Conservation (phyloP, 495 filamentous ascomycete species). For the Annulohypoxylon bovei region DNA sequence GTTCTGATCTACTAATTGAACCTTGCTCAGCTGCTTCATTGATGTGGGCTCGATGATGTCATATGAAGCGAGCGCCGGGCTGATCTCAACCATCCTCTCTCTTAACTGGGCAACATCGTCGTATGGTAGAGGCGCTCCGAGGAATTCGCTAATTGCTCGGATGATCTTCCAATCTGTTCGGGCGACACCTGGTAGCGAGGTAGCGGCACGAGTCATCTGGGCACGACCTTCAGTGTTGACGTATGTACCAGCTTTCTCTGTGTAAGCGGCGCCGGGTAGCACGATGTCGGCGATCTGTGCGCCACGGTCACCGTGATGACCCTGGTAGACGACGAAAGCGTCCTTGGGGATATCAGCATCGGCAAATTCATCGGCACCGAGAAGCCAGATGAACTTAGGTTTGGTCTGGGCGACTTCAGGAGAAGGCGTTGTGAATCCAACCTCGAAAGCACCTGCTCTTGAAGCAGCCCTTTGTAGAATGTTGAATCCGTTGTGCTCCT, state of each 20-base stretch:
- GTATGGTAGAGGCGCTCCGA: constrained; percentile 88
- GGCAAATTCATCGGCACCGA: constrained; percentile 91
- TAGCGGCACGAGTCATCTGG: constrained; percentile 90
- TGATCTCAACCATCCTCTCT: constrained; percentile 95
- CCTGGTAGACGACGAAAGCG: constrained; percentile 97
- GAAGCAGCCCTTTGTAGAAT: constrained; percentile 93
- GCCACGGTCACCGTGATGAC: constrained; percentile 94
- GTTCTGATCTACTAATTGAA: constrained; percentile 94
- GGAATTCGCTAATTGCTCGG: constrained; percentile 87
- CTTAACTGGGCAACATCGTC: constrained; percentile 88
- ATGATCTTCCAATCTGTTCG: constrained; percentile 99
- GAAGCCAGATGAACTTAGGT: constrained; percentile 95
- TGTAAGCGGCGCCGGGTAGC: constrained; percentile 93
- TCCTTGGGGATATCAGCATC: constrained; percentile 86
- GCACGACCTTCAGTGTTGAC: constrained; percentile 97
- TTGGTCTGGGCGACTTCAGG: constrained; percentile 78
- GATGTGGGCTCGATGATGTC: constrained; percentile 86
- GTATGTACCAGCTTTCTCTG: constrained; percentile 96
- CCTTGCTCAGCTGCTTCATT: constrained; percentile 77
- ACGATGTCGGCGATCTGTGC: constrained; percentile 94
- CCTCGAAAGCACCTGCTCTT: constrained; percentile 89
- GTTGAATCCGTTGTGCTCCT: constrained; percentile 98
- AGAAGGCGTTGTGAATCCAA: constrained; percentile 90
- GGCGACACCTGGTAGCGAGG: constrained; percentile 83
- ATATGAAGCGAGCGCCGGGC: constrained; percentile 85